Percentiles rank a stretch among this genome's conserved stretches.
Evolutionary conservation across 2,329 filamentous ascomycete genomes (phyloP).

Genomic region (Colletotrichum aenigma): DNA sequence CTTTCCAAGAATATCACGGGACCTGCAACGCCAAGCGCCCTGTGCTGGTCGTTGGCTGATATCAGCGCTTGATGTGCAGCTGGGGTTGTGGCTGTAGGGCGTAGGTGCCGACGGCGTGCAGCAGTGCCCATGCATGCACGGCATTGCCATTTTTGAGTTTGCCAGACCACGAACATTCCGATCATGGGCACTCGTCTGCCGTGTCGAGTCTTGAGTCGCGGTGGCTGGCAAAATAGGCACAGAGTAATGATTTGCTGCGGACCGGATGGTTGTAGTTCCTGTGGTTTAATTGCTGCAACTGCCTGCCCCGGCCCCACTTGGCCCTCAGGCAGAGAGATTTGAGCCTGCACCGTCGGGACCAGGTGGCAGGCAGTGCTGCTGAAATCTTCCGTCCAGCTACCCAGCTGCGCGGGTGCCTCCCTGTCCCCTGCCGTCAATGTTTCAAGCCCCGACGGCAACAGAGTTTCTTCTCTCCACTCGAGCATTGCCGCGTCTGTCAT

Average conservation of each 20-base stretch:
- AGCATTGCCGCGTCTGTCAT: not conserved
- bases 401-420: not conserved
- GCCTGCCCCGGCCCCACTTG: not conserved
- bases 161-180: not conserved
- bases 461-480: not conserved
- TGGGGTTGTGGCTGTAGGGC: not conserved
- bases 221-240: not conserved
- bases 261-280: not conserved
- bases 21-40: not conserved
- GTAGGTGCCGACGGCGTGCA: not conserved
- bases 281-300: not conserved
- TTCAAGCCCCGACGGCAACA: not conserved
- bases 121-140: not conserved
- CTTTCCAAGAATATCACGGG: not conserved
- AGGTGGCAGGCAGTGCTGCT: not conserved
- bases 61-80: not conserved
- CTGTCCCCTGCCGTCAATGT: not conserved
- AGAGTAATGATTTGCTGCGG: not conserved
- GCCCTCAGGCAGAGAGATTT: not conserved
- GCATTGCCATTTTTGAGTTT: not conserved
- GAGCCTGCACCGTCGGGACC: not conserved
- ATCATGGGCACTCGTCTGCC: not conserved
- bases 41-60: not conserved
- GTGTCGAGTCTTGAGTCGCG: not conserved
- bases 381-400: not conserved